A percentile compares a stretch with the other conserved stretches of the same genome.
These are phyloP conservation scores for Hypoxylon sp. DNA, from an alignment of 2,329 filamentous ascomycete species.

Conservation along the genomic window DNA sequence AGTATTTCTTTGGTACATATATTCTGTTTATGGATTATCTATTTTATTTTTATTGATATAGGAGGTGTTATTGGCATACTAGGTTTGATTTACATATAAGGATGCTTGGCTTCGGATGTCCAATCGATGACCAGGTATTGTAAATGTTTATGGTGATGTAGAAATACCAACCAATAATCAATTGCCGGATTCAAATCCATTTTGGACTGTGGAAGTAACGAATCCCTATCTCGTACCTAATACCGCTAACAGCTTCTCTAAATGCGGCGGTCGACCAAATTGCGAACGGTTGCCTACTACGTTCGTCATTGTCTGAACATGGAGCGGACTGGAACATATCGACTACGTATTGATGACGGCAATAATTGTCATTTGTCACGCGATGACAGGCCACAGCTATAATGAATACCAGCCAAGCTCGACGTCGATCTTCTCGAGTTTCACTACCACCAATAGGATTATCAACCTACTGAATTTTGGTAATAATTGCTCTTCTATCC, in stretches of 20 bases:
- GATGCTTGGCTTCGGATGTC: background rate
- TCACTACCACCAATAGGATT: background rate
- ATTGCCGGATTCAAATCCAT: slow-evolving; percentile 11
- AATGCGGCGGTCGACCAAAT: background rate
- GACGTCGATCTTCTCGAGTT: background rate
- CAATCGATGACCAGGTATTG: too few species aligned
- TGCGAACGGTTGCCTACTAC: slow-evolving; percentile 2
- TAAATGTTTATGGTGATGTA: background rate
- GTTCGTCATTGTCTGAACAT: slow-evolving; percentile 26
- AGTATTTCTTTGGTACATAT: slow-evolving; percentile 7
- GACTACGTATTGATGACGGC: slow-evolving; percentile 37
- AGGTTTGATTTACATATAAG: background rate
- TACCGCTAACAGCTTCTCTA: background rate
- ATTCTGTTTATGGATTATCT: background rate
- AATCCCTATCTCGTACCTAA: background rate
- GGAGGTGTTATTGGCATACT: background rate
- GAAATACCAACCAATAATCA: slow-evolving; percentile 1
- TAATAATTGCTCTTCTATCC: background rate
- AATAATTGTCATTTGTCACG: slow-evolving; percentile 23
- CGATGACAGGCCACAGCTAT: slow-evolving; percentile 14
- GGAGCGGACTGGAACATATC: slow-evolving; percentile 16
- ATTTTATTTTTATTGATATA: slow-evolving; percentile 7
- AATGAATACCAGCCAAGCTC: slow-evolving; percentile 13
- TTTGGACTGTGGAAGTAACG: background rate
- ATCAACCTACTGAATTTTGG: background rate